phyloP scores from a whole-genome alignment of 75 land plant species.

The Cunninghamia lanceolata region DNA sequence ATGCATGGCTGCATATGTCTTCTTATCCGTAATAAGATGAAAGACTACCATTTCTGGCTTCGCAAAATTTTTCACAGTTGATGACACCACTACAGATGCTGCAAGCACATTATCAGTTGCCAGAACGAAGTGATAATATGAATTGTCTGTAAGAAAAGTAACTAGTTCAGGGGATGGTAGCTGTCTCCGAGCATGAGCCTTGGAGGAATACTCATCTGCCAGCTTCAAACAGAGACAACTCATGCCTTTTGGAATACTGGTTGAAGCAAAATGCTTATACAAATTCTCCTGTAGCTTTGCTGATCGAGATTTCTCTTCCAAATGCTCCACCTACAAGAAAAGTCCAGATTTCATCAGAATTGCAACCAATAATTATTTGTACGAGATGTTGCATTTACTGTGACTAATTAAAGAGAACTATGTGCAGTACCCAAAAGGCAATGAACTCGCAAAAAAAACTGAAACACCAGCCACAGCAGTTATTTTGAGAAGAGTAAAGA shows the following conservation, averaged over 20 bases:
- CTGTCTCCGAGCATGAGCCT: conserved; percentile 30
- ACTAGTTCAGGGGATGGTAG: conserved; percentile 26
- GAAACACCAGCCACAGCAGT: not conserved
- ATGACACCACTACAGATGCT: conserved; percentile 78
- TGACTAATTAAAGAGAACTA: not conserved
- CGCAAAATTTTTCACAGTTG: conserved; percentile 46
- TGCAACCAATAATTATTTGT: not conserved
- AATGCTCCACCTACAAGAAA: conserved; percentile 6
- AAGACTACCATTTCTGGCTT: conserved; percentile 60
- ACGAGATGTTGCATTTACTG: not conserved
- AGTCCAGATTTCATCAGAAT: not conserved
- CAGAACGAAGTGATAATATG: conserved; percentile 19
- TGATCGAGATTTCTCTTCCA: conserved; percentile 8
- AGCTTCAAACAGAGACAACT: conserved; percentile 42
- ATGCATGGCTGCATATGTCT: conserved; percentile 57
- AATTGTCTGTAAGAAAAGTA: conserved; percentile 20
- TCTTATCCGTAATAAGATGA: conserved; percentile 73
- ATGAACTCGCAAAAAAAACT: not conserved
- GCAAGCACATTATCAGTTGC: conserved; percentile 32
- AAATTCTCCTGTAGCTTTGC: conserved; percentile 51
- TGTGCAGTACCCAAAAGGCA: not conserved
- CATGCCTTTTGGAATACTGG: conserved; percentile 45
- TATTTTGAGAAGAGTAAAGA: not conserved
- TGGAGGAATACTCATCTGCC: conserved; percentile 45
- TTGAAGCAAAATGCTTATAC: conserved; percentile 43